Evolutionary conservation across 305 asterid species (phyloP).

Genomic region (Fraxinus sp.): DNA sequence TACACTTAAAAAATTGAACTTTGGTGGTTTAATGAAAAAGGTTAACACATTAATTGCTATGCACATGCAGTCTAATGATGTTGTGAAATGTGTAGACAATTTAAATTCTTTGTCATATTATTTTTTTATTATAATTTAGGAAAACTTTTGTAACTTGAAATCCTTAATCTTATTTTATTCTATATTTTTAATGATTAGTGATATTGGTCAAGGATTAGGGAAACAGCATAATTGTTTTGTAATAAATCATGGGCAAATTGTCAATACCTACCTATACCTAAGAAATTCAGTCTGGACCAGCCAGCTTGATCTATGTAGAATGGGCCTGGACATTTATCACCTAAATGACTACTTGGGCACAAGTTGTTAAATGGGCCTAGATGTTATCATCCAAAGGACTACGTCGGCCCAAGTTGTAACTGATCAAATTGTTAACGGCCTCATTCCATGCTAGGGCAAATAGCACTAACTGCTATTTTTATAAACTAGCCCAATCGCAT

Average conservation of each 20-base stretch:
- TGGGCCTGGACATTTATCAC: not conserved
- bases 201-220: not conserved
- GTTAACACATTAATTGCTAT: not conserved
- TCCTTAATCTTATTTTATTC: not conserved
- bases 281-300: not conserved
- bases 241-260: not conserved
- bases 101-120: not conserved
- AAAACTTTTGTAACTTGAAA: not conserved
- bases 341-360: not conserved
- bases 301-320: not conserved
- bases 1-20: too few relatives aligned
- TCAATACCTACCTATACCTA: not conserved
- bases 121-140: not conserved
- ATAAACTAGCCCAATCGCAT: not conserved
- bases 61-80: not conserved
- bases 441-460: not conserved
- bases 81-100: not conserved
- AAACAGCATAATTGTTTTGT: not conserved
- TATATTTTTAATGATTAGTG: not conserved
- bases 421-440: not conserved
- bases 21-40: too few relatives aligned
- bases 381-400: not conserved
- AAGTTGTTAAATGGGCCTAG: not conserved
- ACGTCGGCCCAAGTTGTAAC: not conserved
- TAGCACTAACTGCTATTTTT: too few relatives aligned